Evolutionary conservation across 148 eudicot species (phyloP).

Genomic region (Linanthus parryae): DNA sequence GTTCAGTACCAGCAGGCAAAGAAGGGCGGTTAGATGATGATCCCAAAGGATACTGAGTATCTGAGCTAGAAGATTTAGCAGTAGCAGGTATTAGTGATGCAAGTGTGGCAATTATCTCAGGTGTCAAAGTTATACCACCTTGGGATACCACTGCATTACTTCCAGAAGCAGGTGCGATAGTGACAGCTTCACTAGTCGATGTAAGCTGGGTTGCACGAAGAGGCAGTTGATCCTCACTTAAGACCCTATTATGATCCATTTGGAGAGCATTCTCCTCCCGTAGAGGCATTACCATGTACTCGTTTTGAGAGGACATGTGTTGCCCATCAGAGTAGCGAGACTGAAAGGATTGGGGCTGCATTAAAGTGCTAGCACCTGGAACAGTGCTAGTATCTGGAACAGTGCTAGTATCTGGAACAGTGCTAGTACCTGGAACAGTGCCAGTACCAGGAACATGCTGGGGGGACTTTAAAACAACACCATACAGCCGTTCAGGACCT

Average conservation of each 20-base stretch:
- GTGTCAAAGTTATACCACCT: conserved; percentile 58
- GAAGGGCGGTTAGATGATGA: conserved; percentile 23
- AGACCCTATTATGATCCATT: conserved; percentile 30
- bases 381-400: too few relatives aligned
- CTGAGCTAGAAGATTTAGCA: conserved; percentile 31
- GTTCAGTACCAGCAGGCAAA: conserved; percentile 15
- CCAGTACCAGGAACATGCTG: conserved; percentile 35
- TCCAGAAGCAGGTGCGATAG: conserved; percentile 25
- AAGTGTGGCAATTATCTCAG: conserved; percentile 85
- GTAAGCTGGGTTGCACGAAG: conserved; percentile 24
- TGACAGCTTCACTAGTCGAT: conserved; percentile 18
- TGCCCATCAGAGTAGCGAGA: conserved; percentile 35
- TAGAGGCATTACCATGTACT: conserved; percentile 29
- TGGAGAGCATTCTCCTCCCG: conserved; percentile 27
- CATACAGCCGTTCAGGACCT: conserved; percentile 87
- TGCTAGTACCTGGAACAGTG: too few relatives aligned
- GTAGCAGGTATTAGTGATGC: conserved; percentile 57
- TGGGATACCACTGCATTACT: conserved; percentile 34
- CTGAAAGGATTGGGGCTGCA: conserved; percentile 31
- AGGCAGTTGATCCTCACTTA: conserved; percentile 24
- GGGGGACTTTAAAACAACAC: conserved; percentile 82
- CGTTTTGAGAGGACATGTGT: conserved; percentile 27
- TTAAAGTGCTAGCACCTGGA: conserved; percentile 26
- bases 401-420: too few relatives aligned
- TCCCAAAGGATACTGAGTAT: conserved; percentile 20